Base-by-base conservation (phyloP, 176 grass and related monocot genomes). In the Phyllostachys edulis region DNA sequence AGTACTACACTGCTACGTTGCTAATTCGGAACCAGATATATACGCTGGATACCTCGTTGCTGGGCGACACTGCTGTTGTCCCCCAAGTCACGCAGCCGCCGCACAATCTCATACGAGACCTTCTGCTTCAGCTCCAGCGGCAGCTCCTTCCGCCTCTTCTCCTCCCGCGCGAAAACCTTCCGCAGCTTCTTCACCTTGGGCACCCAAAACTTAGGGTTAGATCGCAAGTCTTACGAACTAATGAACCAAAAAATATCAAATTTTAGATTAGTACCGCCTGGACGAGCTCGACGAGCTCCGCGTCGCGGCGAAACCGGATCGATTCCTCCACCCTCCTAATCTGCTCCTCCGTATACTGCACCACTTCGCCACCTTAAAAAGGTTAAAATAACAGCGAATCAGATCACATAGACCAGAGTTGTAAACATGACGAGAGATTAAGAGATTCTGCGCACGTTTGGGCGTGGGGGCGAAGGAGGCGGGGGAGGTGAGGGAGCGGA, bases 251-350 rank as follows among this genome's bases (percentile, higher is more conserved):
- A 80, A 50, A 4, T 1, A 52, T 17, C 4, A 75, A 54, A 85
- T 36, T 85, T 72, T 39, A 49, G 8, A 81, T 66, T 45, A 62
- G 20, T 80, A 98, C 96, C 89, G 85, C 93, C 67, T 81, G 85
- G 18, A 98, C 85, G 73, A 98, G 93, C 83, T 93, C 93, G 44
- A 87, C 56, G 20, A 91, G 91, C 82, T 90, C 77, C 49, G 86
- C 72, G 56, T 61, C 91, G 23, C 87, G 88, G 16, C 96, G 91
- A 89, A 92, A 86, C 81, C 84, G 93, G 90, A 92, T 99, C 63
- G 91, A 91, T 67, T 99, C 96, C 82, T 96, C 87, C 26, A 92
- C 87, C 47, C 76, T 87, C 77, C 75, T 85, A 90, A 88, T 87
- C 84, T 96, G 96, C 77, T 93, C 87, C 77, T 94, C 88, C 81